phyloP scores from a whole-genome alignment of 768 basidiomycete species.

The Trametes cubensis region DNA sequence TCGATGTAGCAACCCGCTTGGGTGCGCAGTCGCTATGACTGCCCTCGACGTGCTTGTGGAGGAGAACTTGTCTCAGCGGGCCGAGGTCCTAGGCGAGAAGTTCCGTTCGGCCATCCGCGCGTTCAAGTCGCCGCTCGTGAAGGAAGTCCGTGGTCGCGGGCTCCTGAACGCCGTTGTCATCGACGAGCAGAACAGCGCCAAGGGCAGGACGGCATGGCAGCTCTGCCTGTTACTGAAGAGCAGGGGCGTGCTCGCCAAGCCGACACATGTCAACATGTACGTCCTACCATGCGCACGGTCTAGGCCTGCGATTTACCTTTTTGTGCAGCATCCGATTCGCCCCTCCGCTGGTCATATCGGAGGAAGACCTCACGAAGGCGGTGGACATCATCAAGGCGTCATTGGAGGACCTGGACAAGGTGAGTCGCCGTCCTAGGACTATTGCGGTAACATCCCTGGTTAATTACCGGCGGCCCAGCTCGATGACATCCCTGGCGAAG shows the following conservation, averaged over 20 bases:
- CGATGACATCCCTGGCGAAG: constrained; percentile 66
- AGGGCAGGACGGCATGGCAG: constrained; percentile 92
- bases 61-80: constrained; percentile 83
- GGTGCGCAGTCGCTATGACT: constrained; percentile 93
- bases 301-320: constrained; percentile 3
- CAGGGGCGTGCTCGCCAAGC: constrained; percentile 91
- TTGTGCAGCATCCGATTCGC: constrained; percentile 85
- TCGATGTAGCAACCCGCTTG: constrained; percentile 78
- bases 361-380: constrained; percentile 77
- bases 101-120: constrained; percentile 71
- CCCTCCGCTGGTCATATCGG: constrained; percentile 92
- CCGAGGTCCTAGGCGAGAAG: constrained; percentile 72
- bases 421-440: constrained; percentile 31
- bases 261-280: constrained; percentile 92
- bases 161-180: constrained; percentile 94
- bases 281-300: constrained; percentile 34
- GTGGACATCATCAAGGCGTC: constrained; percentile 76
- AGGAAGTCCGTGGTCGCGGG: constrained; percentile 82
- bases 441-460: constrained; percentile 21
- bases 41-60: constrained; percentile 89
- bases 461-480: constrained; percentile 40
- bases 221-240: constrained; percentile 91
- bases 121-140: constrained; percentile 71
- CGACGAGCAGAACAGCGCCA: constrained; percentile 75
- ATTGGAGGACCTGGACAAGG: constrained; percentile 79